These are phyloP conservation scores for Microcera coccophila DNA, from an alignment of 2,329 filamentous ascomycete genomes.

Conservation along the genomic window DNA sequence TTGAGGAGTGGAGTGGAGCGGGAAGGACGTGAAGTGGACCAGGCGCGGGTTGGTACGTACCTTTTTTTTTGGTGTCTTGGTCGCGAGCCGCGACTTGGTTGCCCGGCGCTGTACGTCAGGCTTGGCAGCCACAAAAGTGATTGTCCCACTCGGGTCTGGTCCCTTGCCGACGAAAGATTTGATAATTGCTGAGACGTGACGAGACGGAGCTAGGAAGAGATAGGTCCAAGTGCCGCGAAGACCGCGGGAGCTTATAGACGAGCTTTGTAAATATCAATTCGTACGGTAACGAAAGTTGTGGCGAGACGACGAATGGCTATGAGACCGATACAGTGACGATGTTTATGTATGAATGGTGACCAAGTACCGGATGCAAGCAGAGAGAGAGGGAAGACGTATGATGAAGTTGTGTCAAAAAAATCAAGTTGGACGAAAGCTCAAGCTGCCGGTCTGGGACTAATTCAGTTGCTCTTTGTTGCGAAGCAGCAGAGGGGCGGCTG, in stretches of 20 bases:
- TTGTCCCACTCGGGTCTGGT: not conserved
- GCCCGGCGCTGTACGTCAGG: conserved; percentile 26
- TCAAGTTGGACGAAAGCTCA: conserved; percentile 14
- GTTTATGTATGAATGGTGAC: not conserved
- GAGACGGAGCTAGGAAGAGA: not conserved
- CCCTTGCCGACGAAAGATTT: not conserved
- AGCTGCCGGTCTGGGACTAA: conserved; percentile 11
- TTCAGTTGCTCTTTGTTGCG: not conserved
- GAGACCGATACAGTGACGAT: not conserved
- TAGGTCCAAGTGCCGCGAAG: not conserved
- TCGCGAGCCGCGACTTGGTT: conserved; percentile 30
- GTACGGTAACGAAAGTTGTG: too few species aligned
- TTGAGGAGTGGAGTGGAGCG: conserved; percentile 34
- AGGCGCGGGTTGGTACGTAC: conserved; percentile 33
- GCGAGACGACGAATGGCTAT: too few species aligned
- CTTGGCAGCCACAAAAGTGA: conserved; percentile 1
- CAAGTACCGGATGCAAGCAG: too few species aligned
- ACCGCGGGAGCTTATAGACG: too few species aligned
- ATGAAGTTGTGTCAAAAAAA: conserved; percentile 4
- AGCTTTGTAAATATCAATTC: too few species aligned
- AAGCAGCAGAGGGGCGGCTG: conserved; percentile 21
- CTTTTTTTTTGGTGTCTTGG: conserved; percentile 22
- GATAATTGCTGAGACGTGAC: not conserved
- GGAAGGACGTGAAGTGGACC: conserved; percentile 29
- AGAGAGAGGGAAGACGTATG: not conserved